Evolutionary conservation across 495 filamentous ascomycete species (phyloP).

Genomic region (Tuber borchii): DNA sequence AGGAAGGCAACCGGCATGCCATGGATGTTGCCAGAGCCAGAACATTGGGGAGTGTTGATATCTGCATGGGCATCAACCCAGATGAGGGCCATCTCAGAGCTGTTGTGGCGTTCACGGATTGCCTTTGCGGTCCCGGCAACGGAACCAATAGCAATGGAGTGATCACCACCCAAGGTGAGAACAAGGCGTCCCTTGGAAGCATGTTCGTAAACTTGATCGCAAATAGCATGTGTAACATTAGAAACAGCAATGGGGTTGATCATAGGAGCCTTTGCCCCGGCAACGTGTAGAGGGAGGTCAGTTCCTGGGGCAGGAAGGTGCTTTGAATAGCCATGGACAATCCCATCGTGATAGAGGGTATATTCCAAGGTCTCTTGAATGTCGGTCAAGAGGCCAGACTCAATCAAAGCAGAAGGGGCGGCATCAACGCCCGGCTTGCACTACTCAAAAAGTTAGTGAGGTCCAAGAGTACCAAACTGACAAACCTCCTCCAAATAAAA

Average conservation of each 20-base stretch:
- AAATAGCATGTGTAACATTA: constrained; percentile 73
- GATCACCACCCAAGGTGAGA: constrained; percentile 90
- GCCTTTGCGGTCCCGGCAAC: constrained; percentile 79
- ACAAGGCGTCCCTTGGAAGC: constrained; percentile 79
- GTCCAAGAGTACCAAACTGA: background rate
- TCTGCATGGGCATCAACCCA: constrained; percentile 99
- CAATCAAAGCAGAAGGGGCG: constrained; percentile 83
- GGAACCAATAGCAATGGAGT: constrained; percentile 92
- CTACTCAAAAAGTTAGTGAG: constrained; percentile 45
- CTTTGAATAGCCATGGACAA: constrained; percentile 74
- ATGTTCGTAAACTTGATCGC: constrained; percentile 78
- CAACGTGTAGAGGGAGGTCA: constrained; percentile 68
- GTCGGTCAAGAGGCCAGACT: constrained; percentile 77
- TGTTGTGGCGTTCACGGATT: constrained; percentile 65
- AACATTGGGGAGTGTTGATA: constrained; percentile 92
- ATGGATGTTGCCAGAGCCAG: constrained; percentile 87
- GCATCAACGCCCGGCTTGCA: constrained; percentile 89
- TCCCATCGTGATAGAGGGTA: constrained; percentile 75
- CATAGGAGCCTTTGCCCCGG: constrained; percentile 51
- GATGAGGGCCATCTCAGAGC: constrained; percentile 80
- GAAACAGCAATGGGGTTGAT: constrained; percentile 85
- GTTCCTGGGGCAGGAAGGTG: constrained; percentile 55
- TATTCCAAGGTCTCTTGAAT: constrained; percentile 80
- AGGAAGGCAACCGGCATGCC: constrained; percentile 96
- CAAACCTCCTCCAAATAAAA: background rate